These are phyloP conservation scores for Penicillium soppii DNA, from an alignment of 495 filamentous ascomycete genomes.

Conservation along the genomic window DNA sequence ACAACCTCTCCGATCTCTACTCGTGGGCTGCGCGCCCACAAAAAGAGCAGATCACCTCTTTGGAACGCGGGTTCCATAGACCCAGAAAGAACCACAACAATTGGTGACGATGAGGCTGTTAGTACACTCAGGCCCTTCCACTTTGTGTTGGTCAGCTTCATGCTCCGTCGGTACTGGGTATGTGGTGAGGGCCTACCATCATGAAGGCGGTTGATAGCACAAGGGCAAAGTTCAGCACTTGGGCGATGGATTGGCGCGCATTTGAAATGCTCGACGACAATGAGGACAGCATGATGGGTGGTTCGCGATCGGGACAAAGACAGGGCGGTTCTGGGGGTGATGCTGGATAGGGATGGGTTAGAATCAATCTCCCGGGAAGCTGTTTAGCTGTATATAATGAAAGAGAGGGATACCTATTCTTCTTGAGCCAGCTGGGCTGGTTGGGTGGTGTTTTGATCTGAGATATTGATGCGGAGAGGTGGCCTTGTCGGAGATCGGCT, in stretches of 20 bases:
- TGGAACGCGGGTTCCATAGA: slow-evolving; percentile 98
- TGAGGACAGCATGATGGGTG: slow-evolving; percentile 67
- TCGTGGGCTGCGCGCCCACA: slow-evolving; percentile 83
- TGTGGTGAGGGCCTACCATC: slow-evolving; percentile 35
- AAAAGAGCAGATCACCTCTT: slow-evolving; percentile 85
- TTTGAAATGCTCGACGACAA: slow-evolving; percentile 61
- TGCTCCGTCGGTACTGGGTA: slow-evolving; percentile 81
- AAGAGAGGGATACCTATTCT: background rate
- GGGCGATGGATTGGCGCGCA: slow-evolving; percentile 81
- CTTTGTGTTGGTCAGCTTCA: slow-evolving; percentile 76
- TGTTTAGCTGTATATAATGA: background rate
- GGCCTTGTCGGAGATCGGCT: slow-evolving; percentile 23
- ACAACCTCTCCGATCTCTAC: slow-evolving; percentile 80
- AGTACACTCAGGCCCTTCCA: background rate
- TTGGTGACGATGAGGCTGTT: background rate
- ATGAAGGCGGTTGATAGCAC: slow-evolving; percentile 95
- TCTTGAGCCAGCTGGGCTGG: slow-evolving; percentile 7
- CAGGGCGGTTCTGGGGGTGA: background rate
- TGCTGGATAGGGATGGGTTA: background rate
- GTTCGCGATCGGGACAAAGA: slow-evolving; percentile 1
- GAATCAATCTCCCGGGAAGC: background rate
- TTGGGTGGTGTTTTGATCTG: slow-evolving; percentile 21
- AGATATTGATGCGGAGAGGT: slow-evolving; percentile 30
- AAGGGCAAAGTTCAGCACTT: slow-evolving; percentile 91
- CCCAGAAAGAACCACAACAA: slow-evolving; percentile 87